Base-by-base conservation (phyloP, 345 rosid species). In the Acer saccharum region DNA sequence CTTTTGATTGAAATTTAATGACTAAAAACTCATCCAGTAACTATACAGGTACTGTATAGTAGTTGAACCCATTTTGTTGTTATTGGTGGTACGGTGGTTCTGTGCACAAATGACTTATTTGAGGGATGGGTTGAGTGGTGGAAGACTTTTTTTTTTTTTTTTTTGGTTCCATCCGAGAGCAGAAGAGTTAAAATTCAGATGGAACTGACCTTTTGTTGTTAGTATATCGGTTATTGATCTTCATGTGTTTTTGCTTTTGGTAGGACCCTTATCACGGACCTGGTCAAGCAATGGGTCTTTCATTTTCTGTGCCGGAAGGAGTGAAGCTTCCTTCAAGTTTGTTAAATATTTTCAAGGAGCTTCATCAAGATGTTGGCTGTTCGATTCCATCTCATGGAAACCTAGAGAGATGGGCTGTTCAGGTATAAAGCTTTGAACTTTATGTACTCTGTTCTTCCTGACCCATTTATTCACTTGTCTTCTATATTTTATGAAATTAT, bases 251-350 rank as follows among this genome's bases (percentile, higher is more conserved):
- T 44, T 74, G 61, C 54, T 74, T 67, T 7, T 76, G 54, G 73
- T 77, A 85, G 92, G 98, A 96, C 80, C 99, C 99, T 81, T 96
- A 96, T 76, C 99, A 94, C 73, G 99, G 97, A 76, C 93, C 94
- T 65, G 93, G 94, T 80, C 99, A 96, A 79, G 99, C 99, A 64
- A 94, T 96, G 99, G 98, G 99, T 12, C 94, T 96, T 20, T 84
- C 98, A 9, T 96, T 96, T 86, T 94, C 99, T 55, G 98, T 92
- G 41, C 99, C 98, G 10, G 83, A 87, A 50, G 97, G 95, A 46
- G 81, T 91, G 61, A 94, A 90, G 86, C 65, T 84, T 62, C 99
- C 99, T 65, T 92, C 98, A 6, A 96, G 98, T 77, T 90, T 96
- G 60, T 85, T 78, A 66, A 96, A 96, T 79, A 92, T 92, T 72